Evolutionary conservation across 148 eudicot genomes (phyloP).

Genomic region (Rhododendron griersonianum): DNA sequence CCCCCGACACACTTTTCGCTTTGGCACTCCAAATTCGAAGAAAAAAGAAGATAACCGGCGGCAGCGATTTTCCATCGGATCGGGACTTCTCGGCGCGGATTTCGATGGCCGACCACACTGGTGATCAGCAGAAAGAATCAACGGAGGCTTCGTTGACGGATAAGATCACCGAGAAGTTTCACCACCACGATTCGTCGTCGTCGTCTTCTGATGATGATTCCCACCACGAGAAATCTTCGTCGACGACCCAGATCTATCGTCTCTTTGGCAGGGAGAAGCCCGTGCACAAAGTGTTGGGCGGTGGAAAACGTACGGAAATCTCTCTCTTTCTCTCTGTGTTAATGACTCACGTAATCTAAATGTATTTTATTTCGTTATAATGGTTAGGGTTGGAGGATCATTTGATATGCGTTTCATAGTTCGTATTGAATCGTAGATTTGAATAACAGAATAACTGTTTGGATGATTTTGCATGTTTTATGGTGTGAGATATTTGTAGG

Average conservation of each 20-base stretch:
- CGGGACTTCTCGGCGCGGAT: background rate
- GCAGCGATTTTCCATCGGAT: background rate
- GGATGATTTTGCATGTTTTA: background rate
- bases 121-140: constrained; percentile 22
- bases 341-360: background rate
- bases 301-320: constrained; percentile 40
- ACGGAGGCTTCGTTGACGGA: constrained; percentile 49
- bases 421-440: background rate
- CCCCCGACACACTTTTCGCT: background rate
- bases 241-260: constrained; percentile 52
- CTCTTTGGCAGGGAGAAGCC: constrained; percentile 72
- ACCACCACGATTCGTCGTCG: constrained; percentile 37
- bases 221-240: constrained; percentile 24
- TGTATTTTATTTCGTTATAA: too few relatives aligned
- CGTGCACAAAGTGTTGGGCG: constrained; percentile 57
- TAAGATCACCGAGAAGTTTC: constrained; percentile 58
- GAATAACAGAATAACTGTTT: background rate
- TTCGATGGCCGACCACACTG: constrained; percentile 46
- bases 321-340: background rate
- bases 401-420: background rate
- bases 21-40: background rate
- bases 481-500: background rate
- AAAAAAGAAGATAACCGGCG: constrained; percentile 3
- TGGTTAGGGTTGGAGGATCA: too few relatives aligned
- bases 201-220: constrained; percentile 50